Evolutionary conservation across 1,284 basidiomycete species (phyloP).

Genomic region (Inonotus hispidus): DNA sequence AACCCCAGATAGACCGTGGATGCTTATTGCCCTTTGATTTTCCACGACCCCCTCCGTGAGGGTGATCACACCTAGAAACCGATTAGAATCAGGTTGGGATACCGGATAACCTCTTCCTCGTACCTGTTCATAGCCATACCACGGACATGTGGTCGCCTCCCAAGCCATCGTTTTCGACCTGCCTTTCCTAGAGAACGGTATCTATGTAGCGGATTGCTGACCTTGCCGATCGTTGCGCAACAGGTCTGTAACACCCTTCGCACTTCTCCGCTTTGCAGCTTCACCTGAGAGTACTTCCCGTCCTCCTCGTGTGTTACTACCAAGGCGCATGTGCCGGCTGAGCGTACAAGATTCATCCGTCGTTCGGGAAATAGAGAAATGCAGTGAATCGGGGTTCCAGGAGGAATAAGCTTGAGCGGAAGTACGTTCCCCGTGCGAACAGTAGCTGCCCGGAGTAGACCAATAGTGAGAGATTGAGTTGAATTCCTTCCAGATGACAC

Average conservation of each 20-base stretch:
- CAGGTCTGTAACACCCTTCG: constrained; percentile 81
- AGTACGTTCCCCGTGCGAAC: constrained; percentile 93
- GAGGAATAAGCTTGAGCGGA: constrained; percentile 86
- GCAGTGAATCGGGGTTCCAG: constrained; percentile 88
- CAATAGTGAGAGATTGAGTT: constrained; percentile 69
- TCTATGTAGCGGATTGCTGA: constrained; percentile 92
- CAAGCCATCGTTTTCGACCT: constrained; percentile 86
- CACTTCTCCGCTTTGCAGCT: constrained; percentile 90
- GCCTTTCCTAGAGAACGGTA: constrained; percentile 87
- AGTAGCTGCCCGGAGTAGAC: constrained; percentile 81
- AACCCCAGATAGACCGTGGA: constrained; percentile 87
- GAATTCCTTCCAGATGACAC: constrained; percentile 30
- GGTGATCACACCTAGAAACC: constrained; percentile 74
- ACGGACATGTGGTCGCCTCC: constrained; percentile 81
- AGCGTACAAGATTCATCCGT: constrained; percentile 79
- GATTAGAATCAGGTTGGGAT: constrained; percentile 10
- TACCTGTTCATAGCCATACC: constrained; percentile 99
- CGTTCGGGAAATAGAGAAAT: constrained; percentile 76
- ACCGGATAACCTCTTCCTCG: constrained; percentile 27
- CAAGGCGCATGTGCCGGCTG: constrained; percentile 85
- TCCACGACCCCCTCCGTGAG: constrained; percentile 97
- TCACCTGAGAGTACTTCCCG: constrained; percentile 76
- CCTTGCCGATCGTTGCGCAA: constrained; percentile 85
- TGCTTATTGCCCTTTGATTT: constrained; percentile 96
- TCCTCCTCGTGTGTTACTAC: constrained; percentile 72